Conservation (phyloP, 2,329 filamentous ascomycete genomes). For the Metarhizium humberi region DNA sequence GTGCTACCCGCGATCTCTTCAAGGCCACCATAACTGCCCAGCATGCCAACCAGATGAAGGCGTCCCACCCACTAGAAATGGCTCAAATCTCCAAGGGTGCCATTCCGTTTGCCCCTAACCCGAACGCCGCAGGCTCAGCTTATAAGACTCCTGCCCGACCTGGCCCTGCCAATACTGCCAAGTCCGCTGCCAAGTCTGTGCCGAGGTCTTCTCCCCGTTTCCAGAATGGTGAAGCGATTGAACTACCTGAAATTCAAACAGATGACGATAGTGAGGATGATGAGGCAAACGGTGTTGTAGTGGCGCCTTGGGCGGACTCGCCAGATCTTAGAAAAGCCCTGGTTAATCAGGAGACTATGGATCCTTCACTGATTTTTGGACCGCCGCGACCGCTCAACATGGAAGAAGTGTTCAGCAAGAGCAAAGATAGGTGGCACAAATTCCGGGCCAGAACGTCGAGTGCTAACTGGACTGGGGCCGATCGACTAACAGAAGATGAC, state of each 20-base stretch:
- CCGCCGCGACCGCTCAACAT: slow-evolving; percentile 81
- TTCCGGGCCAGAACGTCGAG: slow-evolving; percentile 88
- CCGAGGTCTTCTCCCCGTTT: slow-evolving; percentile 72
- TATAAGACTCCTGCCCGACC: slow-evolving; percentile 64
- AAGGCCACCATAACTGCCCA: slow-evolving; percentile 58
- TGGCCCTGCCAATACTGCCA: slow-evolving; percentile 29
- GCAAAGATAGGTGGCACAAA: slow-evolving; percentile 74
- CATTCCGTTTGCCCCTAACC: slow-evolving; percentile 76
- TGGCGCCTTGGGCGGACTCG: slow-evolving; percentile 81
- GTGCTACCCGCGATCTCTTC: slow-evolving; percentile 48
- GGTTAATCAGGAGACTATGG: slow-evolving; percentile 72
- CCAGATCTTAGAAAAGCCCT: slow-evolving; percentile 71
- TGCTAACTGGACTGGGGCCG: slow-evolving; percentile 83
- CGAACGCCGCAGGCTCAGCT: slow-evolving; percentile 42
- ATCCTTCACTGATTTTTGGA: slow-evolving; percentile 81
- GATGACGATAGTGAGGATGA: slow-evolving; percentile 85
- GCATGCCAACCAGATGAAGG: slow-evolving; percentile 54
- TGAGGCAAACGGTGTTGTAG: slow-evolving; percentile 39
- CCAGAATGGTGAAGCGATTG: slow-evolving; percentile 80
- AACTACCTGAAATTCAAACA: slow-evolving; percentile 89
- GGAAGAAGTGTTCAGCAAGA: slow-evolving; percentile 92
- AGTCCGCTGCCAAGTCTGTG: slow-evolving; percentile 51
- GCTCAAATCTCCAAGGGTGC: slow-evolving; percentile 80
- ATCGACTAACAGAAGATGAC: slow-evolving; percentile 79
- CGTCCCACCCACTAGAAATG: slow-evolving; percentile 68